A percentile compares a stretch with the other conserved stretches of the same genome.
These are phyloP conservation scores for Pseudocercospora eumusae DNA, from an alignment of 2,329 filamentous ascomycete genomes.

Conservation along the genomic window DNA sequence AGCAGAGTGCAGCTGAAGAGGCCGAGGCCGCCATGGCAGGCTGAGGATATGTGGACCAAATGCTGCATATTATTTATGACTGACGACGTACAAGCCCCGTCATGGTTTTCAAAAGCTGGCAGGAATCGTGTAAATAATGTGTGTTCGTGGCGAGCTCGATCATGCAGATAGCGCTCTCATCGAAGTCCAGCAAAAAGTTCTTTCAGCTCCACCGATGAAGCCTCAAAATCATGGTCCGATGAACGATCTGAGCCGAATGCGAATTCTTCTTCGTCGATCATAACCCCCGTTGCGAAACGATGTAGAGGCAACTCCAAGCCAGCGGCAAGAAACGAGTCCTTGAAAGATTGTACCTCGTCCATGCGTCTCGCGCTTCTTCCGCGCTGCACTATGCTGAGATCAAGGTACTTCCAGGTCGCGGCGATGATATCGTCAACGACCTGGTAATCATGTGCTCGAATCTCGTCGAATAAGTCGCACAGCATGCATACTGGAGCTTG, in stretches of 20 bases:
- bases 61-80: background rate
- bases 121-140: background rate
- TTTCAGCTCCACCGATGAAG: background rate
- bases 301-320: conserved; percentile 17
- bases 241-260: conserved; percentile 3
- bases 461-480: conserved; percentile 21
- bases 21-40: background rate
- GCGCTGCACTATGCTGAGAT: conserved; percentile 9
- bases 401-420: conserved; percentile 16
- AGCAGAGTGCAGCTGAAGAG: conserved; percentile 3
- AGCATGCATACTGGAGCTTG: conserved; percentile 19
- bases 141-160: background rate
- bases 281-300: conserved; percentile 17
- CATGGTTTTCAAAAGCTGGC: background rate
- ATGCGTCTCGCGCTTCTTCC: conserved; percentile 9
- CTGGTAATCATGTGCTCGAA: conserved; percentile 18
- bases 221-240: background rate
- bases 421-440: conserved; percentile 15
- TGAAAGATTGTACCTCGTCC: conserved; percentile 8
- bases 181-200: background rate
- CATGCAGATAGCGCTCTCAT: background rate
- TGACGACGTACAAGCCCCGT: background rate
- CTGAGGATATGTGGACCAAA: background rate
- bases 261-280: conserved; percentile 21
- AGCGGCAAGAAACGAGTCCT: conserved; percentile 11